Base-by-base conservation (phyloP, 176 grass and related monocot genomes). In the Dactylis glomerata region DNA sequence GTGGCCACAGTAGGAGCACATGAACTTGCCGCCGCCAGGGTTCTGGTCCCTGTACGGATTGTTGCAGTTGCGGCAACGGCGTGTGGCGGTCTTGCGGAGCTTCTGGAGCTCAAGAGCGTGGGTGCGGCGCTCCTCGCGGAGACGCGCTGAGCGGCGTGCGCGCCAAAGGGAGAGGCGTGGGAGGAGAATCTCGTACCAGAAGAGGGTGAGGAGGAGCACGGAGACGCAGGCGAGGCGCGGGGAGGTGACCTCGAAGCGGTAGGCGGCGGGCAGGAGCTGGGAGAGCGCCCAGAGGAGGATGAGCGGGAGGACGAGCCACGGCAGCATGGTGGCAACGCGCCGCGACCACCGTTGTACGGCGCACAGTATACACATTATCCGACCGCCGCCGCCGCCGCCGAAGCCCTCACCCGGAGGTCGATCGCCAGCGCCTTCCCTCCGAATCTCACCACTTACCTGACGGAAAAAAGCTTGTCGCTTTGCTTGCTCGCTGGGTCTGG, bases 361-460 rank as follows among this genome's bases (percentile, higher is more conserved):
- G 73, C 95, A 98, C 23, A 98, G 89, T 84, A 93, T 95, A 85
- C 95, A 98, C 95, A 97, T 97, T 97, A 83, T 89, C 90, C 90
- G 79, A 63, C 84, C 87, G 51, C 86, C 72, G 59, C 13, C 79
- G 31, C 63, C 31, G 84, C 68, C 86, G 41, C 78, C 70, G 42
- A 42, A 68, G 22, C 75, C 37, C 27, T 80, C 41, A 31, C 76
- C 76, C 33, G 45, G 45, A 75, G 72, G 27, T 82, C 28, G 84
- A 89, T 89, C 87, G 87, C 91, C 87, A 81, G 87, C 81, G 84
- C 81, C 72, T 28, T 28, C 16, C 54, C 17, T n/a, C 27, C 66
- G 24, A 68, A 59, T 56, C 65, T 73, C 65, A 40, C 71, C 28
- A 54, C 75, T 81, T 70, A 47, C 20, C 31, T 45, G 32, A 33